A percentile compares a stretch with the other conserved stretches of the same genome.
phyloP scores from a whole-genome alignment of 495 filamentous ascomycete genomes.

The Talaromyces trachyspermus region DNA sequence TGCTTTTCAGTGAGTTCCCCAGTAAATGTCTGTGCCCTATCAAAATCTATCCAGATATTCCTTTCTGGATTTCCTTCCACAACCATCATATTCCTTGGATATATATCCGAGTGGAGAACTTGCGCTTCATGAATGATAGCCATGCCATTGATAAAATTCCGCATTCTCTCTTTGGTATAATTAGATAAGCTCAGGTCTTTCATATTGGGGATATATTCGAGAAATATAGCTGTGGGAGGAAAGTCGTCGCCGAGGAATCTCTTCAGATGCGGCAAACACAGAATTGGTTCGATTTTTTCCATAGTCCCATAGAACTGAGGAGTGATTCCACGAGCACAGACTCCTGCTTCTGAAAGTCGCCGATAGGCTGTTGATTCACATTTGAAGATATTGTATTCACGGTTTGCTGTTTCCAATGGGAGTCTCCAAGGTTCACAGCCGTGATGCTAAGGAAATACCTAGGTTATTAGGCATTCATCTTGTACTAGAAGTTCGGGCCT shows the following conservation, averaged over 20 bases:
- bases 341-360: constrained; percentile 7
- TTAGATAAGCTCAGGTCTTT: constrained; percentile 5
- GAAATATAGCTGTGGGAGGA: constrained; percentile 10
- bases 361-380: constrained; percentile 10
- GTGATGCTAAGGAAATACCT: too few species aligned
- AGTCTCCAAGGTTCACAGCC: constrained; percentile 6
- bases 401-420: constrained; percentile 3
- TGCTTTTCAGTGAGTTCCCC: not conserved
- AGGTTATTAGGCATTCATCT: too few species aligned
- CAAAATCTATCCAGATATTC: constrained; percentile 12
- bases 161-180: constrained; percentile 8
- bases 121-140: constrained; percentile 11
- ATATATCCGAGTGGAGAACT: constrained; percentile 8
- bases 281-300: constrained; percentile 7
- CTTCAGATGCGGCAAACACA: constrained; percentile 8
- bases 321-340: constrained; percentile 12
- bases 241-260: constrained; percentile 10
- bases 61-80: constrained; percentile 10
- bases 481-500: too few species aligned
- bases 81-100: constrained; percentile 14
- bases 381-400: constrained; percentile 7
- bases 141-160: constrained; percentile 7
- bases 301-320: constrained; percentile 11
- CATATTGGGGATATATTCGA: constrained; percentile 12
- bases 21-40: constrained; percentile 9